phyloP scores from a whole-genome alignment of 208 protist species.

The Borovskyia barvae region DNA sequence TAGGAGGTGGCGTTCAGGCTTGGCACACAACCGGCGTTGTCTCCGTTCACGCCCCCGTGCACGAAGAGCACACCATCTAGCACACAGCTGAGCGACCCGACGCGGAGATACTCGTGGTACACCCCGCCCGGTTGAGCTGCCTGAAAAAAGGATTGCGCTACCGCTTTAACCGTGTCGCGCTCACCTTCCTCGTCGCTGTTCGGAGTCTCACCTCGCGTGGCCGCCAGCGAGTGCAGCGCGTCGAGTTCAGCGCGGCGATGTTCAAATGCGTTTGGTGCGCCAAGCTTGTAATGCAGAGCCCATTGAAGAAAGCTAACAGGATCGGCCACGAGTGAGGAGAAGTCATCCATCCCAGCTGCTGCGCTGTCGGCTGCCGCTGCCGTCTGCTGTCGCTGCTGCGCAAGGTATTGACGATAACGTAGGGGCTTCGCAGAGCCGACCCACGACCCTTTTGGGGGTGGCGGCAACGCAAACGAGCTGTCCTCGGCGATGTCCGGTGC shows the following conservation, averaged over 20 bases:
- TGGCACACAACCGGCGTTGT: slow-evolving; percentile 74
- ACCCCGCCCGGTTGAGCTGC: slow-evolving; percentile 58
- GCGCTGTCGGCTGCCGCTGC: background rate
- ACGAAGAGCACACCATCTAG: slow-evolving; percentile 81
- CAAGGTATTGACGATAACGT: slow-evolving; percentile 20
- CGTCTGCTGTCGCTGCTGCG: background rate
- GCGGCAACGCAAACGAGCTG: slow-evolving; percentile 17
- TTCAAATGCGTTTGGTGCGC: slow-evolving; percentile 56
- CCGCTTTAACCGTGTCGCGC: slow-evolving; percentile 32
- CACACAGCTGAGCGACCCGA: slow-evolving; percentile 44
- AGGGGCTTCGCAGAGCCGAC: background rate
- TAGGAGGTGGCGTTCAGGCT: slow-evolving; percentile 15
- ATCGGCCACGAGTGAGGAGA: slow-evolving; percentile 12
- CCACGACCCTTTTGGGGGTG: background rate
- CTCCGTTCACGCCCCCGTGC: slow-evolving; percentile 69
- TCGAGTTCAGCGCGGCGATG: slow-evolving; percentile 62
- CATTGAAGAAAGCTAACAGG: slow-evolving; percentile 57
- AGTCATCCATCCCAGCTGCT: background rate
- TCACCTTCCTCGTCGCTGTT: background rate
- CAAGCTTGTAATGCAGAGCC: slow-evolving; percentile 67
- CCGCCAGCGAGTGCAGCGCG: slow-evolving; percentile 14
- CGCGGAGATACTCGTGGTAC: slow-evolving; percentile 73
- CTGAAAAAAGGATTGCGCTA: slow-evolving; percentile 68
- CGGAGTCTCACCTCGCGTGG: background rate
- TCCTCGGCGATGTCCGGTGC: slow-evolving; percentile 22